phyloP scores from a whole-genome alignment of 768 basidiomycete genomes.

The Termitomyces sp. region DNA sequence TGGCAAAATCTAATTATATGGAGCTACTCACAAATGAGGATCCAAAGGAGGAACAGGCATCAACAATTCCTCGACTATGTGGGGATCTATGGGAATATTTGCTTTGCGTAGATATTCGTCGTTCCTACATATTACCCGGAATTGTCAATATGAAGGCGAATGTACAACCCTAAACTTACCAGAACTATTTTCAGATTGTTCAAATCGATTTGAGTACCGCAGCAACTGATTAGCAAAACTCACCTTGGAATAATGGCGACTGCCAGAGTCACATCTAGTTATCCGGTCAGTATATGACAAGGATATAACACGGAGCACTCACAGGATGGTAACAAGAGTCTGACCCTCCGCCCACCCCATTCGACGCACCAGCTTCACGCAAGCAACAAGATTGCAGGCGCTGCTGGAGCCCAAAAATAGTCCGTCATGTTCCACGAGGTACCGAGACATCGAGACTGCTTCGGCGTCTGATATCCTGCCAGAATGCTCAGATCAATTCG shows the following conservation, averaged over 20 bases:
- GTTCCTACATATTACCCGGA: slow-evolving; percentile 33
- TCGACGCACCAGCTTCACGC: slow-evolving; percentile 72
- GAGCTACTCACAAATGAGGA: not conserved
- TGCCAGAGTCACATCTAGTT: slow-evolving; percentile 83
- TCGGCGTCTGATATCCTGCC: slow-evolving; percentile 88
- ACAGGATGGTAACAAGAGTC: slow-evolving; percentile 85
- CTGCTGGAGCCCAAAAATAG: slow-evolving; percentile 95
- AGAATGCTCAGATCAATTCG: not conserved
- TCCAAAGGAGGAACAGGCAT: slow-evolving; percentile 18
- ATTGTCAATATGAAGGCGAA: not conserved
- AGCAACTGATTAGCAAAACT: slow-evolving; percentile 4
- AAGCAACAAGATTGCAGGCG: slow-evolving; percentile 94
- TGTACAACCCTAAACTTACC: slow-evolving; percentile 24
- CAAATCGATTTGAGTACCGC: not conserved
- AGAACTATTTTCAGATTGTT: slow-evolving; percentile 31
- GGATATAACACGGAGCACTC: slow-evolving; percentile 18
- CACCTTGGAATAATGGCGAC: slow-evolving; percentile 91
- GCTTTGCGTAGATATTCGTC: slow-evolving; percentile 49
- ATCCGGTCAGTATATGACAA: not conserved
- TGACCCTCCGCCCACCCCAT: slow-evolving; percentile 68
- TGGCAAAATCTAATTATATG: not conserved
- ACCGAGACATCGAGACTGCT: slow-evolving; percentile 94
- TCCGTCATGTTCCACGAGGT: slow-evolving; percentile 87
- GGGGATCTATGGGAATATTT: slow-evolving; percentile 38
- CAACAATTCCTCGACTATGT: slow-evolving; percentile 41